These are phyloP conservation scores for Glonium stellatum DNA, from an alignment of 495 filamentous ascomycete genomes.

Conservation along the genomic window DNA sequence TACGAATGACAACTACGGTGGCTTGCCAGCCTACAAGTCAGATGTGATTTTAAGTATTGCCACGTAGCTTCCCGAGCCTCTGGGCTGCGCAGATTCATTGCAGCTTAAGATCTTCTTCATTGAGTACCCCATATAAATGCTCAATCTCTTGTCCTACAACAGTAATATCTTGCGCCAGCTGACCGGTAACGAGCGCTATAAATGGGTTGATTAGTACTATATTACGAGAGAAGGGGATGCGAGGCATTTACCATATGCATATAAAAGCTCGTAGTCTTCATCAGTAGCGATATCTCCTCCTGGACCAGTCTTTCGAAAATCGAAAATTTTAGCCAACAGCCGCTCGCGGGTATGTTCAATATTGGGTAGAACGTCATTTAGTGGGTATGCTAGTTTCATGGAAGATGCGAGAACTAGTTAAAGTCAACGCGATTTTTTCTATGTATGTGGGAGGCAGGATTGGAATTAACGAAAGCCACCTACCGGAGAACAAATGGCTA, in stretches of 20 bases:
- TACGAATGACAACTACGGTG: too few species aligned
- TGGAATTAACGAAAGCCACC: slow-evolving; percentile 11
- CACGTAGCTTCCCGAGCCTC: too few species aligned
- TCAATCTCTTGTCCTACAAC: slow-evolving; percentile 62
- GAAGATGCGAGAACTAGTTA: slow-evolving; percentile 73
- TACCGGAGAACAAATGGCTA: slow-evolving; percentile 83
- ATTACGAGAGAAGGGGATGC: slow-evolving; percentile 22
- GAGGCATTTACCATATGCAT: slow-evolving; percentile 57
- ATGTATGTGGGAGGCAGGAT: background rate
- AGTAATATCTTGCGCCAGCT: slow-evolving; percentile 63
- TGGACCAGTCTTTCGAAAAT: slow-evolving; percentile 67
- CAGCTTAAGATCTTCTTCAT: slow-evolving; percentile 66
- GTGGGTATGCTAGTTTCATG: slow-evolving; percentile 85
- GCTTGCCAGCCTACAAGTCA: too few species aligned
- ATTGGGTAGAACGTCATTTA: slow-evolving; percentile 80
- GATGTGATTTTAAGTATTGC: too few species aligned
- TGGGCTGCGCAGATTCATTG: slow-evolving; percentile 35
- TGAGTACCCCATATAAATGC: slow-evolving; percentile 65
- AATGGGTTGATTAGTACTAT: slow-evolving; percentile 42
- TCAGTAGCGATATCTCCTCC: slow-evolving; percentile 48
- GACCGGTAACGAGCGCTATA: slow-evolving; percentile 58
- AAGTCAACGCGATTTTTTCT: slow-evolving; percentile 14
- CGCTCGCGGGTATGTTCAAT: slow-evolving; percentile 73
- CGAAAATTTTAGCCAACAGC: slow-evolving; percentile 81
- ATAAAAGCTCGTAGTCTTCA: slow-evolving; percentile 63